Conservation (phyloP, 1,139 yeast species). For the Candida neerlandica region DNA sequence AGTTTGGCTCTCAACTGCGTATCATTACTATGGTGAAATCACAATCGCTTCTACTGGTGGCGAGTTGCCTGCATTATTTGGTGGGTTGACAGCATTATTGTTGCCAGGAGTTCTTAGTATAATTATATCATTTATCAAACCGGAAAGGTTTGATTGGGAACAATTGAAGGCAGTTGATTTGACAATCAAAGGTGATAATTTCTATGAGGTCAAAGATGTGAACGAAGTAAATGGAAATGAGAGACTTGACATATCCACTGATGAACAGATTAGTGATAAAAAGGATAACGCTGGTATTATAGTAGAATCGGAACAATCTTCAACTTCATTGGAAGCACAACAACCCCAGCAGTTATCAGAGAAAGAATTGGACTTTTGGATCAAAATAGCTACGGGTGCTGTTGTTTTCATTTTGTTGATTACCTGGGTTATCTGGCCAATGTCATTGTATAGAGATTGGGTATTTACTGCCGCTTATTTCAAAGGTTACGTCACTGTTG, state of each 20-base stretch:
- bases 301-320: not conserved
- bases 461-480: constrained; percentile 42
- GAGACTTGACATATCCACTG: no score
- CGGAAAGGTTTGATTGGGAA: constrained; percentile 34
- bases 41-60: constrained; percentile 27
- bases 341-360: constrained; percentile 6
- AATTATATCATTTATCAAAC: constrained; percentile 28
- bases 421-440: no score
- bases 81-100: constrained; percentile 33
- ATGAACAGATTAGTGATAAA: constrained; percentile 10
- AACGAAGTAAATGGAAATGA: no score
- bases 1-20: constrained; percentile 30
- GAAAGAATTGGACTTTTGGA: constrained; percentile 4
- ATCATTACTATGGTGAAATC: constrained; percentile 26
- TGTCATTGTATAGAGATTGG: constrained; percentile 47
- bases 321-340: not conserved
- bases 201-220: not conserved
- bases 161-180: constrained; percentile 27
- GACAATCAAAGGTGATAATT: constrained; percentile 18
- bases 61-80: constrained; percentile 37
- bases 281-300: not conserved
- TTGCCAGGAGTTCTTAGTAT: constrained; percentile 32
- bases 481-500: constrained; percentile 43
- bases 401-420: no score
- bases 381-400: constrained; percentile 17